Evolutionary conservation across 345 rosid genomes (phyloP), one percentile per base, ranked within the genome.

Genomic region (Leavenworthia alabamica): DNA sequence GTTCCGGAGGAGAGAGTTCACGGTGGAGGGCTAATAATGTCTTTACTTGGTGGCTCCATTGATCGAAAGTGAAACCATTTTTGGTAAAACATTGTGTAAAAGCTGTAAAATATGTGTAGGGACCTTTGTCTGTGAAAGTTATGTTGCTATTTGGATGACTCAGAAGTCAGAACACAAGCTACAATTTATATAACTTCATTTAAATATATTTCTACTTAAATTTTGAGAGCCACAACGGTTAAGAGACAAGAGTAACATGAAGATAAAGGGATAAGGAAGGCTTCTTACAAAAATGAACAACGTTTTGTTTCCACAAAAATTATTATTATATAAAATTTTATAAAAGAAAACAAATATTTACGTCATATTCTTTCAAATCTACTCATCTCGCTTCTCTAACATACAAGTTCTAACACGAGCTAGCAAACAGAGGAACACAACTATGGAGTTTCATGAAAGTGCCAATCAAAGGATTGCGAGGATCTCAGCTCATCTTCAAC

Each of bases 1-100:
- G 69, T 85, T 65, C 96, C 99, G 1, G 99, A 92, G 78, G 99
- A 94, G 64, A 86, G 97, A 82, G 97, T 92, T 42, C 99, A 92
- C 31, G 99, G 99, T 0, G 99, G 97, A 0, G 85, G 83, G 26
- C 89, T 89, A n/a, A 42, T 13, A n/a, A 82, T 92, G 98, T 89
- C 91, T 64, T 64, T 92, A 73, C 80, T 89, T 40, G 79, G 83
- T 48, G 95, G 94, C 60, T 74, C 85, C 29, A 62, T 80, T 33
- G 81, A 81, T 67, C 2, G 62, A 47, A 49, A 33, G 56, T 56
- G 56, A 68, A 16, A 56, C n/a, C n/a, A n/a, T n/a, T n/a, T n/a
- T n/a, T n/a, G n/a, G n/a, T n/a, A n/a, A n/a, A n/a, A n/a, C n/a
- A n/a, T n/a, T n/a, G n/a, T n/a, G n/a, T n/a, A n/a, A n/a, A n/a